These are phyloP conservation scores for Amoeboaphelidium protococcarum DNA, from an alignment of 371 early-diverging fungal species.

Conservation along the genomic window DNA sequence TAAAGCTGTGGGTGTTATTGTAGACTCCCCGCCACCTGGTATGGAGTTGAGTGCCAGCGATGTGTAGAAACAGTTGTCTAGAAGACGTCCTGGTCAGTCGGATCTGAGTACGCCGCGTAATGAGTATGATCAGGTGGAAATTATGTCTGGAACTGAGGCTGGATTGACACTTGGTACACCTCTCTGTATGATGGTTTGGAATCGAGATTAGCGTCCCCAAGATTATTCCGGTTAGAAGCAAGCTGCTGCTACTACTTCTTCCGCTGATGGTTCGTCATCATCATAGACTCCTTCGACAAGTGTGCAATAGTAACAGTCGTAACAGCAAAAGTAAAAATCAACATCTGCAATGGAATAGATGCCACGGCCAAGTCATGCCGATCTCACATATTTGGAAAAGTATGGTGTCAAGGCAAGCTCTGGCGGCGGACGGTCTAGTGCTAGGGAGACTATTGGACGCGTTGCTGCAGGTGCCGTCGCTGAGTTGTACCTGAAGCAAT, in stretches of 20 bases:
- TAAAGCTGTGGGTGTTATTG: constrained; percentile 82
- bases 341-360: constrained; percentile 6
- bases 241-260: too few relatives aligned
- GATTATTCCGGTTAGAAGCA: constrained; percentile 92
- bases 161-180: constrained; percentile 86
- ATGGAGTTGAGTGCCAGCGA: constrained; percentile 59
- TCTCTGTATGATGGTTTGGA: constrained; percentile 66
- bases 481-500: constrained; percentile 62
- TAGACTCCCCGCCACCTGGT: constrained; percentile 88
- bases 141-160: constrained; percentile 73
- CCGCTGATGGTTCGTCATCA: too few relatives aligned
- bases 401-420: constrained; percentile 81
- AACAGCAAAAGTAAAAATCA: background rate
- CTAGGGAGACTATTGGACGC: constrained; percentile 87
- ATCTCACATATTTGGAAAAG: constrained; percentile 83
- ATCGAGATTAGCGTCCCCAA: constrained; percentile 80
- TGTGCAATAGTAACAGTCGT: background rate
- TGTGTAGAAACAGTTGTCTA: constrained; percentile 67
- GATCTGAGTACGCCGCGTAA: constrained; percentile 78
- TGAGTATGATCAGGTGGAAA: constrained; percentile 68
- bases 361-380: constrained; percentile 89
- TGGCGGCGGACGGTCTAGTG: constrained; percentile 82
- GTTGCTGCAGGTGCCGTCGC: constrained; percentile 90
- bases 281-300: too few relatives aligned
- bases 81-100: constrained; percentile 84